phyloP scores from a whole-genome alignment of 1,139 yeast genomes.

The Candida buenavistaensis region DNA sequence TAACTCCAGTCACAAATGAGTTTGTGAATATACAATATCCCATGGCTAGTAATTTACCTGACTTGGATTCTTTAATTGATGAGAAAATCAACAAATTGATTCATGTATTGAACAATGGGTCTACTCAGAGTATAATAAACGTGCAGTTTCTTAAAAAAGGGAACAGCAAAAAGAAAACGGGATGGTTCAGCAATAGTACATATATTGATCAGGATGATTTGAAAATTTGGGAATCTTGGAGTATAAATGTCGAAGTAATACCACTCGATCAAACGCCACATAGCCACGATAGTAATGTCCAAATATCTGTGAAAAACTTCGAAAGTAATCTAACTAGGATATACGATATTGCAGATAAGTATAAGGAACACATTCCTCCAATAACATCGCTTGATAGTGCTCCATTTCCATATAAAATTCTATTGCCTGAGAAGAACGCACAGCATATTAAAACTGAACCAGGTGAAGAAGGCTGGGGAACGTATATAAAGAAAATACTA shows the following conservation, averaged over 20 bases:
- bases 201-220: slow-evolving; percentile 9
- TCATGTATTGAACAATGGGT: slow-evolving; percentile 4
- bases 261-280: slow-evolving; percentile 19
- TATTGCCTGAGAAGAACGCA: slow-evolving; percentile 16
- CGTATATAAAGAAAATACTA: slow-evolving; percentile 47
- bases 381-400: slow-evolving; percentile 64
- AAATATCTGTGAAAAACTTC: slow-evolving; percentile 36
- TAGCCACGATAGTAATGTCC: slow-evolving; percentile 15
- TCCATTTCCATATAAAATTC: slow-evolving; percentile 63
- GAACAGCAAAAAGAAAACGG: slow-evolving; percentile 32
- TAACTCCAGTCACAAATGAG: slow-evolving; percentile 51
- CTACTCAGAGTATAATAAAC: slow-evolving; percentile 8
- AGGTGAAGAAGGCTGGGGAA: slow-evolving; percentile 46
- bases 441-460: slow-evolving; percentile 1
- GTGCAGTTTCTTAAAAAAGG: slow-evolving; percentile 15
- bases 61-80: slow-evolving; percentile 46
- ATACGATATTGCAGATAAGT: slow-evolving; percentile 49
- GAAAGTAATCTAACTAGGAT: slow-evolving; percentile 47
- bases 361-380: slow-evolving; percentile 72
- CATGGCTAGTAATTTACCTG: slow-evolving; percentile 40
- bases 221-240: slow-evolving; percentile 47
- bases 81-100: slow-evolving; percentile 39
- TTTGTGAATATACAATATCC: slow-evolving; percentile 50
- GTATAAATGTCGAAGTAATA: slow-evolving; percentile 34
- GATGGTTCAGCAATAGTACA: slow-evolving; percentile 41